phyloP scores from a whole-genome alignment of 257 asterid genomes.

The Oldenlandia corymbosa region DNA sequence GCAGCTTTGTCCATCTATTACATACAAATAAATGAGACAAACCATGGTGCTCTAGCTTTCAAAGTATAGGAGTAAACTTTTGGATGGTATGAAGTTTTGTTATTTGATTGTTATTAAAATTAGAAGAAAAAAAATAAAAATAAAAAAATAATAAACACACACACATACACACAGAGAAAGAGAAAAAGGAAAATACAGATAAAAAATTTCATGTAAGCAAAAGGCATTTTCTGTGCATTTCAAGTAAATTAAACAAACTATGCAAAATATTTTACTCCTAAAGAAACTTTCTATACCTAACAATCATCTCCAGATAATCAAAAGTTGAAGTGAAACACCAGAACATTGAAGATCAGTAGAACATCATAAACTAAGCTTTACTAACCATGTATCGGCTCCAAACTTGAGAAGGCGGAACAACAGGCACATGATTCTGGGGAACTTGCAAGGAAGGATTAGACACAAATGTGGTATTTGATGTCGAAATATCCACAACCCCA shows the following conservation, averaged over 20 bases:
- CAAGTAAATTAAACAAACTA: not conserved
- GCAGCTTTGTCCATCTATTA: not conserved
- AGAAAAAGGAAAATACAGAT: no score
- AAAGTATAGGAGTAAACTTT: not conserved
- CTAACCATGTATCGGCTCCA: slow-evolving; percentile 64
- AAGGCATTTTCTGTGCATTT: not conserved
- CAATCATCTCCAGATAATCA: not conserved
- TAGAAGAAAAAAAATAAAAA: no score
- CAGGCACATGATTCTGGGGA: slow-evolving; percentile 51
- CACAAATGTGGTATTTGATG: slow-evolving; percentile 36
- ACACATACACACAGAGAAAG: no score
- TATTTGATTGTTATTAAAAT: no score
- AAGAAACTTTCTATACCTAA: not conserved
- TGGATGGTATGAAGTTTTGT: no score
- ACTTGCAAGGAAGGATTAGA: slow-evolving; percentile 39
- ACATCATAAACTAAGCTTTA: not conserved
- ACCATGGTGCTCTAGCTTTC: not conserved
- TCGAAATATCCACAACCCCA: slow-evolving; percentile 14
- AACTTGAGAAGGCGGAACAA: slow-evolving; percentile 44
- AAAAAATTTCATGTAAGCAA: no score
- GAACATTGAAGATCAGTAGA: no score
- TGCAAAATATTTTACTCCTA: not conserved
- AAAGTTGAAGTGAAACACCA: slow-evolving; percentile 2
- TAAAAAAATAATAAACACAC: no score
- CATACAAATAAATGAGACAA: not conserved